phyloP scores from a whole-genome alignment of 768 basidiomycete species.

The Suillus occidentalis region DNA sequence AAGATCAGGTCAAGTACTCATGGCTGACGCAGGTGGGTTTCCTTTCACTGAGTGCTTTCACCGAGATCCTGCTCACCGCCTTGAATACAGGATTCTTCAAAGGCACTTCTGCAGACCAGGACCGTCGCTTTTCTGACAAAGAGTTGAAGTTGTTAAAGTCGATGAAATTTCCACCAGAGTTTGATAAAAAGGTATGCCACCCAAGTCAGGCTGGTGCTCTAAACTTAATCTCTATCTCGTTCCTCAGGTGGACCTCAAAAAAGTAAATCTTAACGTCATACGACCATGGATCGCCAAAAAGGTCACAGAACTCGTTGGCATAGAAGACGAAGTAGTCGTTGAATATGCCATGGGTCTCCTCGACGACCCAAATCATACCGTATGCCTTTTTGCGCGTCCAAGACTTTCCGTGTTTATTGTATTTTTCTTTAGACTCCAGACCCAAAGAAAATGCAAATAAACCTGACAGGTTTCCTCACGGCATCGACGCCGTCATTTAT shows the following conservation, averaged over 20 bases:
- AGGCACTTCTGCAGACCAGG: constrained; percentile 88
- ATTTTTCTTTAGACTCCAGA: constrained; percentile 67
- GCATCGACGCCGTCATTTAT: constrained; percentile 86
- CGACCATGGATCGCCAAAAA: constrained; percentile 95
- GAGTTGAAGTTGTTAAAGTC: constrained; percentile 84
- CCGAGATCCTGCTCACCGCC: constrained; percentile 5
- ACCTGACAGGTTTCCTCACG: constrained; percentile 89
- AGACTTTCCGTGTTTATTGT: background rate
- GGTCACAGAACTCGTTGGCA: constrained; percentile 84
- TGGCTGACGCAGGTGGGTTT: constrained; percentile 62
- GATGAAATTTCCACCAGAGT: constrained; percentile 89
- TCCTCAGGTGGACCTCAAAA: constrained; percentile 85
- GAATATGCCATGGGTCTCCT: constrained; percentile 95
- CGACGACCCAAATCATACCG: constrained; percentile 83
- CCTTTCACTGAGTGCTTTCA: constrained; percentile 8
- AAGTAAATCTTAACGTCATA: constrained; percentile 91
- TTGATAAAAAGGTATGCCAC: constrained; percentile 73
- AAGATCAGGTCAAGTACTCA: constrained; percentile 25
- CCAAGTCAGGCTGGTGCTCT: background rate
- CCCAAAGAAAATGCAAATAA: constrained; percentile 94
- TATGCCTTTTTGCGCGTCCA: constrained; percentile 36
- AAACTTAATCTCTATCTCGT: background rate
- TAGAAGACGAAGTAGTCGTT: constrained; percentile 96
- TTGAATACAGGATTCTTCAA: constrained; percentile 73
- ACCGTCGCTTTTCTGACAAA: constrained; percentile 93